Evolutionary conservation across 2,329 filamentous ascomycete species (phyloP).

Genomic region (Thielaviopsis punctulata): DNA sequence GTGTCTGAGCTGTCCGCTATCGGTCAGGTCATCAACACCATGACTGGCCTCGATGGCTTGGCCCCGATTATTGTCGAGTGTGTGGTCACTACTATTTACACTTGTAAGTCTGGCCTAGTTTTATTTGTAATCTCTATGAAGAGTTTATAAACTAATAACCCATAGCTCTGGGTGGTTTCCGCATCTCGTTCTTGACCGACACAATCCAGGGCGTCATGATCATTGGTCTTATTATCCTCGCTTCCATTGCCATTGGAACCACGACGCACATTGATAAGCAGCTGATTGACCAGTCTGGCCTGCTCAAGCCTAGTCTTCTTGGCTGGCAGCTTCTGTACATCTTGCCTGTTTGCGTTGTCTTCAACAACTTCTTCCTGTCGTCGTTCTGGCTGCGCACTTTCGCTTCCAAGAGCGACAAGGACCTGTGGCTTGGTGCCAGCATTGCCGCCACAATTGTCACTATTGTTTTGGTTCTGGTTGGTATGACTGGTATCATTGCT

Average conservation of each 20-base stretch:
- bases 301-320: conserved; percentile 50
- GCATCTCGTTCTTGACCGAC: conserved; percentile 70
- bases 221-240: conserved; percentile 54
- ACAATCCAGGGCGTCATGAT: conserved; percentile 70
- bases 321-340: conserved; percentile 82
- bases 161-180: conserved; percentile 63
- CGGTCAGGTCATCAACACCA: conserved; percentile 56
- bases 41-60: conserved; percentile 59
- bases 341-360: conserved; percentile 60
- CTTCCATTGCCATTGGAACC: conserved; percentile 59
- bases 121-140: too few species aligned
- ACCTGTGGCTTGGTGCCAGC: conserved; percentile 58
- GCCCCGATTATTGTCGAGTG: conserved; percentile 65
- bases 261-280: conserved; percentile 54
- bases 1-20: conserved; percentile 67
- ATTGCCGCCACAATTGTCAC: conserved; percentile 48
- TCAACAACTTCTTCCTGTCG: conserved; percentile 76
- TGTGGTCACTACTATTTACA: conserved; percentile 65
- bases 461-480: conserved; percentile 55
- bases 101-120: conserved; percentile 48
- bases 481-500: conserved; percentile 55
- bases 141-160: conserved; percentile 3
- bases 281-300: conserved; percentile 49
- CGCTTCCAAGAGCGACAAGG: conserved; percentile 60
- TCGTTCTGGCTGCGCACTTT: conserved; percentile 76